A percentile compares a stretch with the other conserved stretches of the same genome.
phyloP scores from a whole-genome alignment of 2,329 filamentous ascomycete species.

The Colletotrichum sp. region DNA sequence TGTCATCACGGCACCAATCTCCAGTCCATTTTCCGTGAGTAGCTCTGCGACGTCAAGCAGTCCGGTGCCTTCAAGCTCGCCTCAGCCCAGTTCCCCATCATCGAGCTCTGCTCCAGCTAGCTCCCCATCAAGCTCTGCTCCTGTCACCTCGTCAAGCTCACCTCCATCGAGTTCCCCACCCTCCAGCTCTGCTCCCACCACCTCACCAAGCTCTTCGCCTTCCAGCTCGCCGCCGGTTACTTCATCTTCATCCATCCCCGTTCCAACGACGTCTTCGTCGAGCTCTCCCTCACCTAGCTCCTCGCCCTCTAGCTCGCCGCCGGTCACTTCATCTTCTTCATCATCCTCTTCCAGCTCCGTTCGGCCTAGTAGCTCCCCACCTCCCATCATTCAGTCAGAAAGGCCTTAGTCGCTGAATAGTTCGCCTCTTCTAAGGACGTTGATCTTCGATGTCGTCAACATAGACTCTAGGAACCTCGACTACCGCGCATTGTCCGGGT shows the following conservation, averaged over 20 bases:
- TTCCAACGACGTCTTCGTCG: neutral
- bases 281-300: neutral
- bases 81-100: neutral
- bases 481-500: neutral
- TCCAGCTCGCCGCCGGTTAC: neutral
- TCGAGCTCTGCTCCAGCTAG: neutral
- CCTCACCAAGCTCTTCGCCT: neutral
- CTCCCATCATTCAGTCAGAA: neutral
- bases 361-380: neutral
- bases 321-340: neutral
- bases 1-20: neutral
- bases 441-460: neutral
- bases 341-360: neutral
- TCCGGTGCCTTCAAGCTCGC: neutral
- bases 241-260: neutral
- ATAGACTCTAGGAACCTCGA: neutral
- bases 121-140: neutral
- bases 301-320: neutral
- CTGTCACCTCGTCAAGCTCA: neutral
- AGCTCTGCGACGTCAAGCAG: neutral
- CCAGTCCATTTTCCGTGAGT: neutral
- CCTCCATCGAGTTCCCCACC: neutral
- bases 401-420: neutral
- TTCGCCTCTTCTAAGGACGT: neutral
- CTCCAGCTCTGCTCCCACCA: neutral